Evolutionary conservation across 2,329 filamentous ascomycete species (phyloP).

Genomic region (Alternaria metachromatica): DNA sequence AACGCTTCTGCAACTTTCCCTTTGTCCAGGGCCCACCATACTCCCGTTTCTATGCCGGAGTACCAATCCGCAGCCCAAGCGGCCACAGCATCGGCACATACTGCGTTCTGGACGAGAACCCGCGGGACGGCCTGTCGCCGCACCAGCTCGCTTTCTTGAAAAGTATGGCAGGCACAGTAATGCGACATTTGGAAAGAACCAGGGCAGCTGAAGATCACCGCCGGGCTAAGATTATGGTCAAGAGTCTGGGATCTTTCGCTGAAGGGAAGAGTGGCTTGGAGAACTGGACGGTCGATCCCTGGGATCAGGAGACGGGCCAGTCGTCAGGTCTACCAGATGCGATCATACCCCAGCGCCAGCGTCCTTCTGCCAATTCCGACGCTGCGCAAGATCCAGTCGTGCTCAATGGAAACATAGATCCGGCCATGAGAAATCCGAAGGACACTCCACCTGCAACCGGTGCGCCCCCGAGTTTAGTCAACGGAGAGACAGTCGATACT

Average conservation of each 20-base stretch:
- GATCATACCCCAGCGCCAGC: constrained; percentile 25
- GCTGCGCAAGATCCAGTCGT: constrained; percentile 21
- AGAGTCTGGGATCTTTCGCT: constrained; percentile 48
- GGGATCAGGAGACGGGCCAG: constrained; percentile 30
- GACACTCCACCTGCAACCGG: constrained; percentile 16
- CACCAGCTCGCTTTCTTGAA: constrained; percentile 62
- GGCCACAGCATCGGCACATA: constrained; percentile 67
- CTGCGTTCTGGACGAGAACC: constrained; percentile 65
- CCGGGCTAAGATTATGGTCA: constrained; percentile 61
- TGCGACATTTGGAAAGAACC: constrained; percentile 67
- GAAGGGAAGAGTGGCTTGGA: constrained; percentile 45
- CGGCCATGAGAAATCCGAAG: constrained; percentile 25
- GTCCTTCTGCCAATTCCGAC: constrained; percentile 22
- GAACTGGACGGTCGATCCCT: constrained; percentile 43
- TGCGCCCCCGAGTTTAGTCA: constrained; percentile 27
- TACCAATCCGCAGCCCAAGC: constrained; percentile 65
- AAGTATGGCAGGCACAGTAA: constrained; percentile 62
- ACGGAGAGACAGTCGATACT: constrained; percentile 28
- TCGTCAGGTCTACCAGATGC: constrained; percentile 19
- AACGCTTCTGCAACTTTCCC: constrained; percentile 48
- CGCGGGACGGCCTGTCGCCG: constrained; percentile 58
- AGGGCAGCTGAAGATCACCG: constrained; percentile 60
- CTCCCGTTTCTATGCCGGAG: constrained; percentile 62
- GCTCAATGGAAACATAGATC: constrained; percentile 30
- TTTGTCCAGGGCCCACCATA: constrained; percentile 42